Base-by-base conservation (phyloP, 2,329 filamentous ascomycete genomes). In the Didymosphaeria variabile region DNA sequence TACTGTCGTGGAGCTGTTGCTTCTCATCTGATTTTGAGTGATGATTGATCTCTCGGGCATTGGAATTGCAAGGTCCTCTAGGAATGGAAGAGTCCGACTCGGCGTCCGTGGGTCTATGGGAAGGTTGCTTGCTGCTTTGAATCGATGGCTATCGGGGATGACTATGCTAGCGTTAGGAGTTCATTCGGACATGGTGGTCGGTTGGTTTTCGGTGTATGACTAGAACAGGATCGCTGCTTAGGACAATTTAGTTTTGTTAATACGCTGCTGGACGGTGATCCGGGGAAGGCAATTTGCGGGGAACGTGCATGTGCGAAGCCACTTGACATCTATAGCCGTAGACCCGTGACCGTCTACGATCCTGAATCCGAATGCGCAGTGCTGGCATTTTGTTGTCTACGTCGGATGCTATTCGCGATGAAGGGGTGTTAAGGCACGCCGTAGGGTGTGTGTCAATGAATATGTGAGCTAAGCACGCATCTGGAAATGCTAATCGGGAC, bases 1-100 rank as follows among this genome's bases (percentile, higher is more conserved):
- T 68, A 72, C 46, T 74, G 72, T 55, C 70, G 73, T 38, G 73
- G 74, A 12, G 47, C 71, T 9, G 60, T 70, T 29, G 56, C 64
- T 17, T 69, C 67, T 12, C 68, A 69, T 53, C 53, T 72, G 32
- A 62, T 71, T 13, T 31, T 63, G 23, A 55, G 57, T n/a, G 72
- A 74, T 54, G 65, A 65, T 34, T 45, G 32, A n/a, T 26, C n/a
- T 46, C 51, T 23, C 23, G 17, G 51, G 19, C 21, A 7, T n/a
- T 42, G 34, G 29, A 17, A 12, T 5, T 47, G 17, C 23, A 6
- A 15, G 23, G 13, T 21, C 29, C 29, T 12, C 17, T 52, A n/a
- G 26, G 42, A 7, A 15, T 29, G n/a, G 2, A 13, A 17, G 42
- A 46, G 17, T n/a, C 23, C 23, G 36, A 21, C 12, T 54, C 51